Base-by-base conservation (phyloP, 2,329 filamentous ascomycete genomes). In the Triangularia verruculosa region DNA sequence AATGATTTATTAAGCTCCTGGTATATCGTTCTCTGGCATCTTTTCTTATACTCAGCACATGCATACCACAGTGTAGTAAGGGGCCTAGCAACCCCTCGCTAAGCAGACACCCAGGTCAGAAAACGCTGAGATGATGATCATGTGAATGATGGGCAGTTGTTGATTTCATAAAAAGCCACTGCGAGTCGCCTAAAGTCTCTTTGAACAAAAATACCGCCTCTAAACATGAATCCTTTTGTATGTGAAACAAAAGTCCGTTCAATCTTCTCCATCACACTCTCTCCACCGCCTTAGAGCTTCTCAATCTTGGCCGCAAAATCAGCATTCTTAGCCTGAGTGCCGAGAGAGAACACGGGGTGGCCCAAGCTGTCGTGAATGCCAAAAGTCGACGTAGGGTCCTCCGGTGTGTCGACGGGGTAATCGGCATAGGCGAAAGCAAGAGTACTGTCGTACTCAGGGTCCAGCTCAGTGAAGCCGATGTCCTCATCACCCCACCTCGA, bases 81-180 rank as follows among this genome's bases (percentile, higher is more conserved):
- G n/a, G n/a, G n/a, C n/a, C n/a, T n/a, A n/a, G n/a, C n/a, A n/a
- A n/a, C 34, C 34, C 15, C 34, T 17, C 34, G 34, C 34, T n/a
- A 43, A 43, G 34, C 4, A 20, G 15, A 17, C 3, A 68, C 11
- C 68, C 67, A 1, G 82, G 80, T 2, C 78, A 77, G 62, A 77
- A 74, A 3, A 83, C 76, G 66, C 82, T 81, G 11, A 83, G 70
- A 65, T 82, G 81, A 5, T 83, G n/a, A n/a, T n/a, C n/a, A n/a
- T n/a, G n/a, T n/a, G n/a, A n/a, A n/a, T n/a, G n/a, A n/a, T n/a
- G n/a, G n/a, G n/a, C n/a, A n/a, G n/a, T n/a, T n/a, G n/a, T n/a
- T n/a, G n/a, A n/a, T n/a, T n/a, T n/a, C n/a, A n/a, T n/a, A n/a
- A n/a, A n/a, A n/a, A n/a, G n/a, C n/a, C n/a, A n/a, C n/a, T n/a